Percentiles rank a stretch among this genome's conserved stretches.
These are phyloP conservation scores for Spiromastix sp. DNA, from an alignment of 2,329 filamentous ascomycete species.

Conservation along the genomic window DNA sequence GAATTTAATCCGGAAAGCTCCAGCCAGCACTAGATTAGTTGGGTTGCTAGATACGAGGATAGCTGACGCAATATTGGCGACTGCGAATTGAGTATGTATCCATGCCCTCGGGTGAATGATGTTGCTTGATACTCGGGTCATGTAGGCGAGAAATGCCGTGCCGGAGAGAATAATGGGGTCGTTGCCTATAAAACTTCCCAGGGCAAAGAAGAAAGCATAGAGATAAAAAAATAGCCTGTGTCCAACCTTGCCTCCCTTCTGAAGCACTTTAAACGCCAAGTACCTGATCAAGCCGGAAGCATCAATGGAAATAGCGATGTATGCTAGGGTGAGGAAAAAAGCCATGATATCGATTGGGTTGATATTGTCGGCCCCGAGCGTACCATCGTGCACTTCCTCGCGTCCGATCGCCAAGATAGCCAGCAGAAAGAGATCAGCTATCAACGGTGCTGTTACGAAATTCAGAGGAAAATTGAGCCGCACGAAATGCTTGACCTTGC, in stretches of 20 bases:
- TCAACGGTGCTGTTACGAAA: slow-evolving; percentile 59
- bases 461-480: slow-evolving; percentile 54
- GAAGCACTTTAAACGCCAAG: slow-evolving; percentile 59
- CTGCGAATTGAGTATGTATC: slow-evolving; percentile 62
- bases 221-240: slow-evolving; percentile 62
- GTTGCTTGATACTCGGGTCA: slow-evolving; percentile 65
- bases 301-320: slow-evolving; percentile 68
- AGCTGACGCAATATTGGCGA: slow-evolving; percentile 64
- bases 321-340: slow-evolving; percentile 64
- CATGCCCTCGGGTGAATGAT: slow-evolving; percentile 61
- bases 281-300: slow-evolving; percentile 63
- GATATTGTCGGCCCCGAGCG: slow-evolving; percentile 55
- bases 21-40: slow-evolving; percentile 63
- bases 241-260: slow-evolving; percentile 57
- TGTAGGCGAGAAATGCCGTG: slow-evolving; percentile 65
- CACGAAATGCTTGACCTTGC: slow-evolving; percentile 33
- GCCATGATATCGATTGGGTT: slow-evolving; percentile 62
- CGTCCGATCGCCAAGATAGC: slow-evolving; percentile 58
- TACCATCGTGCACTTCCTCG: slow-evolving; percentile 58
- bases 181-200: slow-evolving; percentile 62
- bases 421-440: slow-evolving; percentile 61
- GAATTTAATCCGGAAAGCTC: slow-evolving; percentile 62
- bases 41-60: slow-evolving; percentile 70
- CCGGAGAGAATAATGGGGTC: slow-evolving; percentile 67
- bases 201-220: slow-evolving; percentile 59